phyloP scores from a whole-genome alignment of 176 grass and related monocot genomes.

The Zizania latifolia region DNA sequence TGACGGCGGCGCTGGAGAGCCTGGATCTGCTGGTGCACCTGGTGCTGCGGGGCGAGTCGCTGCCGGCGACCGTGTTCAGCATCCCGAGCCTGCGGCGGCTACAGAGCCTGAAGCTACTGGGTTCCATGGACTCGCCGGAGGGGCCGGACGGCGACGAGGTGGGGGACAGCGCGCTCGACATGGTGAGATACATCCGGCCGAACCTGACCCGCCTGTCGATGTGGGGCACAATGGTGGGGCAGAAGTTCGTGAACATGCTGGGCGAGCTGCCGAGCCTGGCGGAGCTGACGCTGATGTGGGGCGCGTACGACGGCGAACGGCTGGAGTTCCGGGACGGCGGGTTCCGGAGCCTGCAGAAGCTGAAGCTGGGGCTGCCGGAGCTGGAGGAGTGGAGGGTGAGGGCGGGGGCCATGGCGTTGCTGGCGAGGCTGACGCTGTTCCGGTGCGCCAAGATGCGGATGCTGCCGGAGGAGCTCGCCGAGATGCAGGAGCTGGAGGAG shows the following conservation, averaged over 20 bases:
- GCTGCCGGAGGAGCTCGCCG: slow-evolving; percentile 41
- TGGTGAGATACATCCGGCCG: slow-evolving; percentile 37
- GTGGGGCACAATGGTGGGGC: slow-evolving; percentile 33
- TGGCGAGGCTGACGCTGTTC: slow-evolving; percentile 32
- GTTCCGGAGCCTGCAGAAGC: slow-evolving; percentile 31
- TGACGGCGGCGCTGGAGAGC: slow-evolving; percentile 28
- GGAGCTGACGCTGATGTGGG: slow-evolving; percentile 21
- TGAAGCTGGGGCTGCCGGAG: slow-evolving; percentile 21
- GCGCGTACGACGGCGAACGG: slow-evolving; percentile 24
- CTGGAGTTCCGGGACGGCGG: slow-evolving; percentile 25
- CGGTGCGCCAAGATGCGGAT: slow-evolving; percentile 39
- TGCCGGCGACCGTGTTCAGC: slow-evolving; percentile 40
- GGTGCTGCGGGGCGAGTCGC: slow-evolving; percentile 21
- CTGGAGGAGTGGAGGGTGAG: slow-evolving; percentile 42
- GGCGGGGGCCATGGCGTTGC: background rate
- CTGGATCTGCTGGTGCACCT: slow-evolving; percentile 49
- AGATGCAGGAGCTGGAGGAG: slow-evolving; percentile 50
- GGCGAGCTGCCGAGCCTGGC: slow-evolving; percentile 36
- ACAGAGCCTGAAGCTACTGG: slow-evolving; percentile 38
- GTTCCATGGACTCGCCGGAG: slow-evolving; percentile 22
- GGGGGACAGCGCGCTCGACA: background rate
- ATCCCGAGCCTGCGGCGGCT: slow-evolving; percentile 37
- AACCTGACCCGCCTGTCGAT: slow-evolving; percentile 35
- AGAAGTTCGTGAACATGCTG: slow-evolving; percentile 48
- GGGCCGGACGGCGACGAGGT: background rate